Conservation (phyloP, 1,284 basidiomycete species). For the Sphagnurus paluster region DNA sequence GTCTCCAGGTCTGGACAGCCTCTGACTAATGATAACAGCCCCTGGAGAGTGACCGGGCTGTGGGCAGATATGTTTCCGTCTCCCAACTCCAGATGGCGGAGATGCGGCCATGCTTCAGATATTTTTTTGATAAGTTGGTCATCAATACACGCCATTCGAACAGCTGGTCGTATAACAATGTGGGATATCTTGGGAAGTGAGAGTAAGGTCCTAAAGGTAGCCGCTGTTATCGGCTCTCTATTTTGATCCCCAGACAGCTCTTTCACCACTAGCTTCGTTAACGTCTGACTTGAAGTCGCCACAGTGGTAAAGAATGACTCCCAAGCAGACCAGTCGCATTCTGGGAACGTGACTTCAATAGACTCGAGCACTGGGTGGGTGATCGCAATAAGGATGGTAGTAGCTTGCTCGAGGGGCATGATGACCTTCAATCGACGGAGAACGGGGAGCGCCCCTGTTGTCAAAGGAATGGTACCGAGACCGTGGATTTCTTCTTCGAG, state of each 20-base stretch:
- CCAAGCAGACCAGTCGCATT: background rate
- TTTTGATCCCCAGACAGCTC: background rate
- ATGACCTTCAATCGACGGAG: background rate
- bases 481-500: background rate
- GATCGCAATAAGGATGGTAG: background rate
- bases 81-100: background rate
- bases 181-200: background rate
- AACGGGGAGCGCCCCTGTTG: background rate
- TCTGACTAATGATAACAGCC: conserved; percentile 1
- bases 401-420: background rate
- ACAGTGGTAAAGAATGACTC: background rate
- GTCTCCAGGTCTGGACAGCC: background rate
- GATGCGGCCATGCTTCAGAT: conserved; percentile 1
- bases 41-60: background rate
- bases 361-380: background rate
- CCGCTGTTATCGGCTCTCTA: background rate
- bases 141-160: background rate
- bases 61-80: background rate
- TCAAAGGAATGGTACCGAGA: background rate
- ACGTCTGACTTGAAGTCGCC: background rate
- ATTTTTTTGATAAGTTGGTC: background rate
- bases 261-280: background rate
- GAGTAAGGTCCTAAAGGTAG: background rate
- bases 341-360: background rate
- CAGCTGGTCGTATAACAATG: background rate